Conservation (phyloP, 208 protist genomes). For the Leishmania amazonensis region DNA sequence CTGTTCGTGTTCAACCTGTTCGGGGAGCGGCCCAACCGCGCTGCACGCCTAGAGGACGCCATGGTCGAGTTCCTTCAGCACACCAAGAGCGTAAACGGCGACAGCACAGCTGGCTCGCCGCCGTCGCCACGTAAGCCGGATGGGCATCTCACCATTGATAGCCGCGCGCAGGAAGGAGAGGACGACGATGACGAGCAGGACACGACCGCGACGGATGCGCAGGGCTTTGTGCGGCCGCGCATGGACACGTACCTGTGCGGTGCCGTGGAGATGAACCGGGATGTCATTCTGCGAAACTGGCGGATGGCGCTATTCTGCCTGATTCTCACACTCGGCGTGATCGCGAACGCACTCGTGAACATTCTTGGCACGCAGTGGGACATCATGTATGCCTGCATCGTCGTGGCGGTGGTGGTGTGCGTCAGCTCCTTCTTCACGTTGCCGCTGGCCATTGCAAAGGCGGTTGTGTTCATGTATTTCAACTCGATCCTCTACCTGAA, state of each 20-base stretch:
- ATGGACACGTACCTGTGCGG: constrained; percentile 29
- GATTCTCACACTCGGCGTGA: constrained; percentile 34
- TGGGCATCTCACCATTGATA: neutral
- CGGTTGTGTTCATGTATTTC: constrained; percentile 36
- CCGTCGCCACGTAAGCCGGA: neutral
- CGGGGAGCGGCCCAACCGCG: constrained; percentile 53
- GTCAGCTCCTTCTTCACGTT: constrained; percentile 32
- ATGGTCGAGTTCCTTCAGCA: constrained; percentile 22
- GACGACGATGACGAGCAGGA: neutral
- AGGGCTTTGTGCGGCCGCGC: constrained; percentile 25
- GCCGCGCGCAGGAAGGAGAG: neutral
- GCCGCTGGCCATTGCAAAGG: constrained; percentile 43
- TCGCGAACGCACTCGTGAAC: constrained; percentile 33
- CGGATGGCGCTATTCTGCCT: constrained; percentile 40
- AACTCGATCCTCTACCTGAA: constrained; percentile 48
- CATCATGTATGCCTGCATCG: constrained; percentile 35
- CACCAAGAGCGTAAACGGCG: constrained; percentile 11
- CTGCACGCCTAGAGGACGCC: constrained; percentile 41
- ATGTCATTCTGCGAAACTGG: constrained; percentile 36
- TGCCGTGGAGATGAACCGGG: constrained; percentile 31
- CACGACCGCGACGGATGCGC: constrained; percentile 4
- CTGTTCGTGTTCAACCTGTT: constrained; percentile 68
- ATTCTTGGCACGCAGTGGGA: constrained; percentile 37
- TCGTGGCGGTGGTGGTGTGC: constrained; percentile 21
- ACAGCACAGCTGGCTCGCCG: neutral